Conservation (phyloP, 441 rosid genomes). For the Melastoma candidum region DNA sequence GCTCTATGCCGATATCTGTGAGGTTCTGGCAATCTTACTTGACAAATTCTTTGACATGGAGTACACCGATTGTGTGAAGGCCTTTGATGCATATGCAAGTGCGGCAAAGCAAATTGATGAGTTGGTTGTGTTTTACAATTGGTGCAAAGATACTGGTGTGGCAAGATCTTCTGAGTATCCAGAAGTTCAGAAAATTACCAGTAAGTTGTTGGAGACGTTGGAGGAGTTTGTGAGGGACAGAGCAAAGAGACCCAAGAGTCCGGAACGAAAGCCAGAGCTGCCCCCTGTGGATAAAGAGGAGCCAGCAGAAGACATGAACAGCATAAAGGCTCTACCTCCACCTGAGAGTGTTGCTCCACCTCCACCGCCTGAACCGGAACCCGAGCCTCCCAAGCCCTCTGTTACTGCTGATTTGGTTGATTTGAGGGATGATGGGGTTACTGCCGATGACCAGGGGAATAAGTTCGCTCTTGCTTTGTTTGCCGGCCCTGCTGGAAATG, state of each 20-base stretch:
- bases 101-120: conserved; percentile 54
- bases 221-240: conserved; percentile 46
- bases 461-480: conserved; percentile 49
- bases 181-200: conserved; percentile 43
- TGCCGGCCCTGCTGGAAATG: conserved; percentile 24
- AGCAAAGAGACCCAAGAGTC: conserved; percentile 33
- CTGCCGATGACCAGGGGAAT: conserved; percentile 56
- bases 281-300: conserved; percentile 25
- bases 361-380: conserved; percentile 20
- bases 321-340: conserved; percentile 52
- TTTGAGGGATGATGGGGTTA: conserved; percentile 33
- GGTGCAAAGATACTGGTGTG: conserved; percentile 51
- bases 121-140: conserved; percentile 36
- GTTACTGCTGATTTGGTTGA: conserved; percentile 39
- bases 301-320: conserved; percentile 30
- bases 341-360: conserved; percentile 35
- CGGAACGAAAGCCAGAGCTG: conserved; percentile 32
- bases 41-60: conserved; percentile 48
- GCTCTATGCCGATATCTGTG: conserved; percentile 44
- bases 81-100: conserved; percentile 38
- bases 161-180: conserved; percentile 57
- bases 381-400: conserved; percentile 21
- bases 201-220: conserved; percentile 40
- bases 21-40: conserved; percentile 35
- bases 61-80: conserved; percentile 43